Base-by-base conservation (phyloP, 1,139 yeast genomes). In the Yamadazyma dushanensis region DNA sequence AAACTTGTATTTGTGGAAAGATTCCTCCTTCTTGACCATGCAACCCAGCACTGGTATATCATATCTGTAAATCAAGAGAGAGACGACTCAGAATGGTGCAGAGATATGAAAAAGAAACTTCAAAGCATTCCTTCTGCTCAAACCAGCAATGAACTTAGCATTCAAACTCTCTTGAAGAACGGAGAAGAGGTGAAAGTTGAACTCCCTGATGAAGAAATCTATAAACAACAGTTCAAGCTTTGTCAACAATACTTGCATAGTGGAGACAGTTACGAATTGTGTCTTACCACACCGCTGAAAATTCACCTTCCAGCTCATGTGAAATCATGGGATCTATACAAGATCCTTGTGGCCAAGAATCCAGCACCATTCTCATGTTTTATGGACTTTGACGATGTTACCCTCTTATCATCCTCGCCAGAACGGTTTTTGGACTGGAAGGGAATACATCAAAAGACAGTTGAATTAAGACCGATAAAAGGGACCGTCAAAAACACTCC, bases 201-300 rank as follows among this genome's bases (percentile, higher is more conserved):
- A 17, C 59, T 69, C 37, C 95, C 96, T 0, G 63, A 73, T 16
- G 72, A 75, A 42, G 66, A 66, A 0, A 54, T 61, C 1, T 92
- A 90, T 57, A 57, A 66, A 7, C 45, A 65, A 3, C 79, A 78
- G 33, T 86, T 89, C 50, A 54, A 66, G 2, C 46, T 63, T 36
- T 87, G 96, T 54, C 95, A 88, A 57, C 73, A 77, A 15, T 79
- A 64, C 45, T 69, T 94, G 30, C 78, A 73, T 38, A 64, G 81
- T 4, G 99, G 99, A 8, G 95, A 92, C 53, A 89, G 97, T 1
- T 94, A 94, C 53, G 99, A 94, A 56, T 71, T 94, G 17, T 92
- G 98, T 54, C 70, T 92, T 26, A 92, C 98, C 0, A 83, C 86
- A 1, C 86, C 79, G 45, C 87, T 95, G 46, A 71, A 69, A 36